Conservation (phyloP, 2,329 filamentous ascomycete genomes). For the Cercospora sp. region DNA sequence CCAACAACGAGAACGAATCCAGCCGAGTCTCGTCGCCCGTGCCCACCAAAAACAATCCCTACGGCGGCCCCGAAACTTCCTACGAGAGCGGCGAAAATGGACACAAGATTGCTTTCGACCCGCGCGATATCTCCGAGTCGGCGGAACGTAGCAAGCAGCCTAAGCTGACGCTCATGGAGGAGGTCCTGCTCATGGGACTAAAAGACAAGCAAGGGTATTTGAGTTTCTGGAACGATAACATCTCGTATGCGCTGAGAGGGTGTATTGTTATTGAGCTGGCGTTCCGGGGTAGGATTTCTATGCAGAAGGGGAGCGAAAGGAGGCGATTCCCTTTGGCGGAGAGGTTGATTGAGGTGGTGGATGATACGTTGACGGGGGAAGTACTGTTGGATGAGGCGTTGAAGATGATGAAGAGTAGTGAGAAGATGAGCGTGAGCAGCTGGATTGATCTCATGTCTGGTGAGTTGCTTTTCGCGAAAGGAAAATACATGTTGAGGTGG, state of each 20-base stretch:
- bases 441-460: slow-evolving; percentile 99
- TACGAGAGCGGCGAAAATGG: slow-evolving; percentile 87
- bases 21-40: slow-evolving; percentile 67
- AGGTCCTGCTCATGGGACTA: slow-evolving; percentile 88
- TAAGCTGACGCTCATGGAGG: slow-evolving; percentile 98
- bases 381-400: slow-evolving; percentile 95
- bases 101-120: slow-evolving; percentile 98
- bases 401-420: slow-evolving; percentile 99
- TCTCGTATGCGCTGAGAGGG: slow-evolving; percentile 93
- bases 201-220: slow-evolving; percentile 99
- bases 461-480: slow-evolving; percentile 44
- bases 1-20: slow-evolving; percentile 62
- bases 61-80: slow-evolving; percentile 68
- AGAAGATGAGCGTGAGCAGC: slow-evolving; percentile 99
- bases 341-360: slow-evolving; percentile 92
- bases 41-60: slow-evolving; percentile 60
- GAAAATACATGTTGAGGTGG: neutral
- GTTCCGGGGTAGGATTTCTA: slow-evolving; percentile 92
- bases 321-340: slow-evolving; percentile 91
- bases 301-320: slow-evolving; percentile 94
- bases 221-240: slow-evolving; percentile 99
- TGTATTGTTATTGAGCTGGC: slow-evolving; percentile 98
- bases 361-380: slow-evolving; percentile 94
- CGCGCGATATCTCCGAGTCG: slow-evolving; percentile 94
- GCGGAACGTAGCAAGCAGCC: slow-evolving; percentile 96